These are phyloP conservation scores for Angomonas ambiguus DNA, from an alignment of 208 protist genomes.

Conservation along the genomic window DNA sequence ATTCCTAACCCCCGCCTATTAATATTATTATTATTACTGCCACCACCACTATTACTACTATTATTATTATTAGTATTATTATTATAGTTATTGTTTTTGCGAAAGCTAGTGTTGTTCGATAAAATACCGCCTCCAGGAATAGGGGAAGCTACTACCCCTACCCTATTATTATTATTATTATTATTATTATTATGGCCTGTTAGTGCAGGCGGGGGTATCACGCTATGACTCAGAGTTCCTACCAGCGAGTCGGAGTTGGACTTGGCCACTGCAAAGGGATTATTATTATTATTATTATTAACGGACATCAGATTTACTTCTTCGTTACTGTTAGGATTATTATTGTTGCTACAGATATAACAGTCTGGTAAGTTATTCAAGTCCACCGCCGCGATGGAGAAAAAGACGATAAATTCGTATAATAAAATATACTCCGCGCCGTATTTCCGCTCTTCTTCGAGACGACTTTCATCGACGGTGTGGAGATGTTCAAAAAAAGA, in stretches of 20 bases:
- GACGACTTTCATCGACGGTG: slow-evolving; percentile 6
- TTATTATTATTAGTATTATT: no score
- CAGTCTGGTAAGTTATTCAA: slow-evolving; percentile 16
- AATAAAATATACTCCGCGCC: slow-evolving; percentile 28
- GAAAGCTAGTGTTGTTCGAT: neutral
- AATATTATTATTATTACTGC: no score
- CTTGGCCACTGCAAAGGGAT: no score
- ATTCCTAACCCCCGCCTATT: no score
- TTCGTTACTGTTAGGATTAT: no score
- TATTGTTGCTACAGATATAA: slow-evolving; percentile 9
- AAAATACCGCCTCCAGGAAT: neutral
- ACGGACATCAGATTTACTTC: no score
- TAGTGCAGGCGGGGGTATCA: neutral
- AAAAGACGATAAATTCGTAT: slow-evolving; percentile 51
- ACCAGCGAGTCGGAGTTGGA: no score
- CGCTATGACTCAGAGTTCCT: neutral
- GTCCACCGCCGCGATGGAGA: slow-evolving; percentile 30
- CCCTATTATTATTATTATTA: neutral
- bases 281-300: no score
- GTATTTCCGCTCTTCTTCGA: slow-evolving; percentile 3
- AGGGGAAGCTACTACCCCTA: neutral
- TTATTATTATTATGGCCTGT: no score
- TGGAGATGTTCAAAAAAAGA: neutral
- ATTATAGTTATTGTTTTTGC: neutral
- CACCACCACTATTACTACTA: no score